These are phyloP conservation scores for Loxodes magnus DNA, from an alignment of 73 alveolate species.

Conservation along the genomic window DNA sequence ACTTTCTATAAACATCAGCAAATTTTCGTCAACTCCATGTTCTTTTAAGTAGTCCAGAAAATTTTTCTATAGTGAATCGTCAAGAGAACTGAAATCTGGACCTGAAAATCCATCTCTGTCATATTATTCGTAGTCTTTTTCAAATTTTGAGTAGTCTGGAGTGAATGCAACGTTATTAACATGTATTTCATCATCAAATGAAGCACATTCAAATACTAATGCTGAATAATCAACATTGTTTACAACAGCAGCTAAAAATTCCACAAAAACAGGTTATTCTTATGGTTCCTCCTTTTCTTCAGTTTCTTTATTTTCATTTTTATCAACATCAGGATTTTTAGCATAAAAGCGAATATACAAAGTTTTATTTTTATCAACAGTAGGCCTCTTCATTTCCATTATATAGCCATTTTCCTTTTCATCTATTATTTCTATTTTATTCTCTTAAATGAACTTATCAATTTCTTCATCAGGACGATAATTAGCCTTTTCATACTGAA, in stretches of 20 bases:
- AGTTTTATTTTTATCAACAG: background rate
- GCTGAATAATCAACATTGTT: background rate
- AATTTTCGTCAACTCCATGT: constrained; percentile 63
- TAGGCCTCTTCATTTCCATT: background rate
- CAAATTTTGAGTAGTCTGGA: background rate
- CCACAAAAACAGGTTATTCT: background rate
- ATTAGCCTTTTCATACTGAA: background rate
- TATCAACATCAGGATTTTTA: background rate
- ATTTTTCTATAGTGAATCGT: constrained; percentile 43
- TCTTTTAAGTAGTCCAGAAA: constrained; percentile 58
- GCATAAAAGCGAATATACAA: constrained; percentile 9
- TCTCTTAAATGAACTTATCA: background rate
- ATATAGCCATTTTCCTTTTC: background rate
- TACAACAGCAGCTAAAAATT: background rate
- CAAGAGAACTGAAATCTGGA: constrained; percentile 72
- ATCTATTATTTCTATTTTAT: background rate
- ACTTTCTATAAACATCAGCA: constrained; percentile 72
- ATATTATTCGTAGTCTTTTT: background rate
- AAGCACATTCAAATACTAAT: constrained; percentile 1
- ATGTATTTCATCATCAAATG: constrained; percentile 20
- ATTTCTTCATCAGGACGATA: background rate
- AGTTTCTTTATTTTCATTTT: background rate
- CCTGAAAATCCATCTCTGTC: constrained; percentile 57
- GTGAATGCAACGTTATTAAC: constrained; percentile 19
- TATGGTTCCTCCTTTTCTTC: constrained; percentile 6